phyloP scores from a whole-genome alignment of 768 basidiomycete species.

The Amylocystis lapponica region DNA sequence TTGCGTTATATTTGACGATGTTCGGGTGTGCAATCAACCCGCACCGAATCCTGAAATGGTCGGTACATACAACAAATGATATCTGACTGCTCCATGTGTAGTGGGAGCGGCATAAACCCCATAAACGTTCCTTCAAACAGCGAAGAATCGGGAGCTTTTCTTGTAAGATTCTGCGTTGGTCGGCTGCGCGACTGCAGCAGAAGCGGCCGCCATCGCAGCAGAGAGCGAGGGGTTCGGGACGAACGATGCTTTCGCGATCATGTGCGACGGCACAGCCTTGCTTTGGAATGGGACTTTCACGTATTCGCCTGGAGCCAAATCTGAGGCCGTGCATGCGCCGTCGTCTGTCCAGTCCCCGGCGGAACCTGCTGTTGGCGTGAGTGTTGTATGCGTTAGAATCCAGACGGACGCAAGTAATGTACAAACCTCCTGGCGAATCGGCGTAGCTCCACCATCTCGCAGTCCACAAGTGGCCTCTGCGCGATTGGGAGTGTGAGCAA shows the following conservation, averaged over 20 bases:
- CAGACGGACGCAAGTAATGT: not conserved
- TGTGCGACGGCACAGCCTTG: constrained; percentile 3
- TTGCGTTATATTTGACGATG: too few relatives aligned
- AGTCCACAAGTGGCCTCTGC: constrained; percentile 22
- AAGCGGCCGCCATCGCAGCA: not conserved
- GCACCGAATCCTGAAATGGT: too few relatives aligned
- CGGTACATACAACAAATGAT: too few relatives aligned
- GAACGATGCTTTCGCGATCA: not conserved
- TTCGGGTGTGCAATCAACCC: too few relatives aligned
- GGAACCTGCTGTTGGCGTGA: constrained; percentile 5
- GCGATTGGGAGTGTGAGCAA: not conserved
- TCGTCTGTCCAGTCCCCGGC: constrained; percentile 22
- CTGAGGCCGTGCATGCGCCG: constrained; percentile 15
- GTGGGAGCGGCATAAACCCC: too few relatives aligned
- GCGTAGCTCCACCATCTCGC: constrained; percentile 26
- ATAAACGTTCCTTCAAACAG: too few relatives aligned
- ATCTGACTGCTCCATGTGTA: too few relatives aligned
- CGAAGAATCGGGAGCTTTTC: constrained; percentile 5
- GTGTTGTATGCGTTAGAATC: not conserved
- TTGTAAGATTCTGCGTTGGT: too few relatives aligned
- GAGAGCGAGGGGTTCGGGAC: constrained; percentile 4
- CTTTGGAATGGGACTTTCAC: constrained; percentile 3
- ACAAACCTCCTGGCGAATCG: constrained; percentile 20
- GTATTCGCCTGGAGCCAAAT: not conserved
- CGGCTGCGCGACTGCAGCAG: too few relatives aligned